phyloP scores from a whole-genome alignment of 179 eudicot genomes.

The Actinidia arguta region DNA sequence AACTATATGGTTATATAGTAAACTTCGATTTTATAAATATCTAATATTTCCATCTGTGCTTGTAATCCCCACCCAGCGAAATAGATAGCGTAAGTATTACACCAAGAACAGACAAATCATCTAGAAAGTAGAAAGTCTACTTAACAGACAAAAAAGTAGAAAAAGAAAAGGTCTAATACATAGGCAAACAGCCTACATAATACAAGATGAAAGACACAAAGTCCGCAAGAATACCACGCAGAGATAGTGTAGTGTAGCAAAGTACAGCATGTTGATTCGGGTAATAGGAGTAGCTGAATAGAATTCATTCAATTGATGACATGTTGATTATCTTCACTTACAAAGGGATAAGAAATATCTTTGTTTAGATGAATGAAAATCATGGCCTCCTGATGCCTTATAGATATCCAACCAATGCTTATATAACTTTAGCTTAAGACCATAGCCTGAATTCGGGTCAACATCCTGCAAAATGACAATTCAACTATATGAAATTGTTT shows the following conservation, averaged over 20 bases:
- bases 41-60: background rate
- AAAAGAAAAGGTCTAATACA: too few relatives aligned
- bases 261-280: background rate
- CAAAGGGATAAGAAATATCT: conserved; percentile 82
- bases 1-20: background rate
- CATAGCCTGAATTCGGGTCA: conserved; percentile 43
- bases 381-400: conserved; percentile 61
- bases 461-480: conserved; percentile 51
- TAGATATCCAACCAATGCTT: conserved; percentile 83
- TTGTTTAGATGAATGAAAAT: conserved; percentile 79
- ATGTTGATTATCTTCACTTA: conserved; percentile 48
- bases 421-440: conserved; percentile 64
- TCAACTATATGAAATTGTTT: too few relatives aligned
- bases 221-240: background rate
- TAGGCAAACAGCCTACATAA: background rate
- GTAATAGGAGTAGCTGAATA: background rate
- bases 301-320: background rate
- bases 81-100: background rate
- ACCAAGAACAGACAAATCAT: background rate
- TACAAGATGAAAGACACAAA: background rate
- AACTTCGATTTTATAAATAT: background rate
- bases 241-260: background rate
- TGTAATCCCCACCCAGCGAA: too few relatives aligned
- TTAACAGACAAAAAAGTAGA: too few relatives aligned
- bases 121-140: background rate